Base-by-base conservation (phyloP, 2,329 filamentous ascomycete species). In the Volutella citrinella region DNA sequence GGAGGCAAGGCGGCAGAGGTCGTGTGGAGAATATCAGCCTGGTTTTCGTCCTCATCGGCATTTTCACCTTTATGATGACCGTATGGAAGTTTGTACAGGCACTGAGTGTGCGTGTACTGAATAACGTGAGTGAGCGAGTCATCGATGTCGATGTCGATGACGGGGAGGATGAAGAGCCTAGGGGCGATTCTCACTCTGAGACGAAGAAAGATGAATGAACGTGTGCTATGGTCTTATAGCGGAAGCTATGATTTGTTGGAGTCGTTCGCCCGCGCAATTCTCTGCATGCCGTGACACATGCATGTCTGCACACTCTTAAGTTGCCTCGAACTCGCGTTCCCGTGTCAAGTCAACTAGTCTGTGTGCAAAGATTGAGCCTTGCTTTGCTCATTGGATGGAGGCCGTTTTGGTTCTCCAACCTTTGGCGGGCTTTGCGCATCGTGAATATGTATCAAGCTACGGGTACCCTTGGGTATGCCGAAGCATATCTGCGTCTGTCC, bases 261-360 rank as follows among this genome's bases (percentile, higher is more conserved):
- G n/a, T n/a, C n/a, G n/a, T n/a, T n/a, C n/a, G n/a, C n/a, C n/a
- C n/a, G n/a, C n/a, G n/a, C 20, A 22, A 12, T 12, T 12, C 8
- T 22, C 20, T 8, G 12, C 20, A 22, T 22, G 20, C 20, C 20
- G 20, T 9, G 35, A 34, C 24, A 25, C 27, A 38, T 34, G 35
- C 48, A 20, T 44, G 52, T 61, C 61, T 85, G 88, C 88, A 91
- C 85, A 84, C 86, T 85, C 84, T 95, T 95, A 85, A 95, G 89
- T 93, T 95, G 87, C 78, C 87, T 89, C 77, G 76, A 80, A 68
- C 66, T 61, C 71, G 59, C 73, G 77, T 69, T 68, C 75, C 84
- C 77, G 77, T 91, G 82, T 80, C 78, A 79, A 89, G 87, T 81
- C 84, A 82, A 93, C 90, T 82, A 93, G 89, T 95, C 89, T 86